Conservation (phyloP, 176 grass and related monocot genomes). For the Carex cristatella region DNA sequence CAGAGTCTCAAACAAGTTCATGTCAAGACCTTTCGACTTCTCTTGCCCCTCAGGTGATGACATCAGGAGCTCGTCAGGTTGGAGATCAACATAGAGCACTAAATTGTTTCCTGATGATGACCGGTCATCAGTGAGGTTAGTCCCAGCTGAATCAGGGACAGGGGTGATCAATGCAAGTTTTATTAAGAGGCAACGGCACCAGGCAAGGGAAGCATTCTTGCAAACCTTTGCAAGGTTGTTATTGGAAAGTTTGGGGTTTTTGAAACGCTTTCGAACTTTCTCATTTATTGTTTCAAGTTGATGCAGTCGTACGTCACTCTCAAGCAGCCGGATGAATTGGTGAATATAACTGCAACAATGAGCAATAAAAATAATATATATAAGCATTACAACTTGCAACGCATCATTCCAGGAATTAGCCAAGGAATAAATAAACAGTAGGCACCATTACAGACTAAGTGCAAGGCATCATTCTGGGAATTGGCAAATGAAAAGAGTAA, state of each 20-base stretch:
- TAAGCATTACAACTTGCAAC: not conserved
- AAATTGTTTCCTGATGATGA: slow-evolving; percentile 44
- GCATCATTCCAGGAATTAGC: not conserved
- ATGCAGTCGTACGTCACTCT: slow-evolving; percentile 73
- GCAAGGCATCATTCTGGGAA: not conserved
- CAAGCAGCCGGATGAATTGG: slow-evolving; percentile 91
- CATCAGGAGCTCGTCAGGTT: slow-evolving; percentile 84
- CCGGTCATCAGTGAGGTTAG: slow-evolving; percentile 34
- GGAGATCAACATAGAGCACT: slow-evolving; percentile 71
- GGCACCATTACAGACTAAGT: not conserved
- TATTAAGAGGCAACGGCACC: slow-evolving; percentile 86
- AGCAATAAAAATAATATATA: not conserved
- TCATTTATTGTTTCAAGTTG: slow-evolving; percentile 84
- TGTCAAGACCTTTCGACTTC: slow-evolving; percentile 89
- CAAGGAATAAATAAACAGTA: not conserved
- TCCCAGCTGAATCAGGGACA: slow-evolving; percentile 34
- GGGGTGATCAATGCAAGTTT: slow-evolving; percentile 90
- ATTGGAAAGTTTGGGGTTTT: slow-evolving; percentile 88
- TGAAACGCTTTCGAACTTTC: slow-evolving; percentile 94
- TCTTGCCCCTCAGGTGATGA: slow-evolving; percentile 58
- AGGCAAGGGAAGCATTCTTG: slow-evolving; percentile 91
- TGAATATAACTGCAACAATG: slow-evolving; percentile 70
- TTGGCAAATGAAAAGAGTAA: not conserved
- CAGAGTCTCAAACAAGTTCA: slow-evolving; percentile 90
- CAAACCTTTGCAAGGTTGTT: slow-evolving; percentile 81